A percentile compares a stretch with the other conserved stretches of the same genome.
phyloP scores from a whole-genome alignment of 2,329 filamentous ascomycete species.

The Xylaria sp. region DNA sequence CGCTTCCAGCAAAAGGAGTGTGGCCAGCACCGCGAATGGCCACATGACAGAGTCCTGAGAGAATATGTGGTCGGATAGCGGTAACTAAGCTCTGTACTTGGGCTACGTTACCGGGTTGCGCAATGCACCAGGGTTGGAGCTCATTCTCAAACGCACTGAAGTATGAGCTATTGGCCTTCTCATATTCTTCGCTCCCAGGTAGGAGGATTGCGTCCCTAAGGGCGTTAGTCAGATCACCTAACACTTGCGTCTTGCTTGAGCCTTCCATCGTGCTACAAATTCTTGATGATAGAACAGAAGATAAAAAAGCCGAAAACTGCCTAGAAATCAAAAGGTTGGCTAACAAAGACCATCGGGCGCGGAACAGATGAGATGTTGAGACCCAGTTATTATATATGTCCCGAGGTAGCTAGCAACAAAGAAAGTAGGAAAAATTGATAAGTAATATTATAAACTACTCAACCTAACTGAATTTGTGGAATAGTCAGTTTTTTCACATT shows the following conservation, averaged over 20 bases:
- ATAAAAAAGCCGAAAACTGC: too few species aligned
- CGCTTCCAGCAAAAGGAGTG: conserved; percentile 25
- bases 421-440: too few species aligned
- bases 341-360: too few species aligned
- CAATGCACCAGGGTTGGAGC: conserved; percentile 29
- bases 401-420: too few species aligned
- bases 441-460: too few species aligned
- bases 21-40: conserved; percentile 29
- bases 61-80: conserved; percentile 22
- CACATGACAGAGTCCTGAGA: conserved; percentile 18
- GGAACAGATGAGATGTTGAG: too few species aligned
- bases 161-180: conserved; percentile 30
- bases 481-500: too few species aligned
- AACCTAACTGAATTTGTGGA: too few species aligned
- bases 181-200: conserved; percentile 32
- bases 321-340: too few species aligned
- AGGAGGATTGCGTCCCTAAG: conserved; percentile 10
- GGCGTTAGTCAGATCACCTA: neutral
- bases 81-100: conserved; percentile 23
- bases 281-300: too few species aligned
- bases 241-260: conserved; percentile 3
- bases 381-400: too few species aligned
- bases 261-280: neutral
- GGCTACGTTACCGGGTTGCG: conserved; percentile 16
- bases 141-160: conserved; percentile 34